phyloP scores from a whole-genome alignment of 176 grass and related monocot genomes.

The Tillandsia fasciculata region DNA sequence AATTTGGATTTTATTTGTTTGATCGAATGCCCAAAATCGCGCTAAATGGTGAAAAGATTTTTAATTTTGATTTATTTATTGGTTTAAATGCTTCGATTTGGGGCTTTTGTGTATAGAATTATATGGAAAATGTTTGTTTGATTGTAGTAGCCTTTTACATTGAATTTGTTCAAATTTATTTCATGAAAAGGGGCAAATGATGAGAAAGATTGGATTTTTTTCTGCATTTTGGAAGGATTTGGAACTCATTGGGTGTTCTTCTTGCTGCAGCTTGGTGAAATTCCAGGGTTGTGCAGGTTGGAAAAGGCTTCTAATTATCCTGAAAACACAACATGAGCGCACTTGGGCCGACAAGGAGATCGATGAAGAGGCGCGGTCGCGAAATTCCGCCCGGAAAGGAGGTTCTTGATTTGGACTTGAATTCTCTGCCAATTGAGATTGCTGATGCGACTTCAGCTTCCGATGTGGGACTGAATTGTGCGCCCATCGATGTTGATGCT shows the following conservation, averaged over 20 bases:
- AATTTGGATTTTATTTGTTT: too few species aligned
- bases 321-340: slow-evolving; percentile 3
- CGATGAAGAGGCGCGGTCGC: background rate
- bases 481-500: slow-evolving; percentile 27
- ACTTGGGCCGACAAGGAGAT: background rate
- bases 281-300: background rate
- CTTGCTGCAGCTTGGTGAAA: background rate
- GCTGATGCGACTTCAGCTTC: background rate
- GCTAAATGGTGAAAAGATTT: too few species aligned
- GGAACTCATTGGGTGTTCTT: background rate
- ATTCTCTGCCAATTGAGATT: background rate
- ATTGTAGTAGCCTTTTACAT: too few species aligned
- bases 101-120: too few species aligned
- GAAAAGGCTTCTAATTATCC: background rate
- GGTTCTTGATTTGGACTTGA: slow-evolving; percentile 5
- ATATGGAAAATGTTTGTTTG: too few species aligned
- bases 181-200: too few species aligned
- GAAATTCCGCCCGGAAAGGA: background rate
- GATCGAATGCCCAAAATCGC: too few species aligned
- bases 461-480: background rate
- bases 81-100: too few species aligned
- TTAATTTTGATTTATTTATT: too few species aligned
- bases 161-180: too few species aligned
- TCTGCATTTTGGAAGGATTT: too few species aligned
- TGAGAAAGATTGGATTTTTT: too few species aligned